phyloP scores from a whole-genome alignment of 805 yeast genomes.

The Saccharomycopsis javanensis region DNA sequence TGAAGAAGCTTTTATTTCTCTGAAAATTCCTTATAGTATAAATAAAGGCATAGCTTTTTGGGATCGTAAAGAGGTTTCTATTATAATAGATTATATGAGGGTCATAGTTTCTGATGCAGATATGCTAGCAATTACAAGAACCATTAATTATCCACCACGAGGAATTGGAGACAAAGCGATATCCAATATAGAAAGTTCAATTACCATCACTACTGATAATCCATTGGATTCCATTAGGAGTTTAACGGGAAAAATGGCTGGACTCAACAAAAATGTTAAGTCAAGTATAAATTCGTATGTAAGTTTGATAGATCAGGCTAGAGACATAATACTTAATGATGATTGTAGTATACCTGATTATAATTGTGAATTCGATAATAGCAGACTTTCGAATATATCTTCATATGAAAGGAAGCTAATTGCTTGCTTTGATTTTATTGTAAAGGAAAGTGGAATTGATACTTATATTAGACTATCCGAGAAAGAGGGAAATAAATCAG shows the following conservation, averaged over 20 bases:
- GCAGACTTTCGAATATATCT: constrained; percentile 2
- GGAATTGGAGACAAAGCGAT: constrained; percentile 57
- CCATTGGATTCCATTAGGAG: neutral
- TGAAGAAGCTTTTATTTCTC: constrained; percentile 50
- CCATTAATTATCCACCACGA: constrained; percentile 50
- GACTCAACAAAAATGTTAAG: neutral
- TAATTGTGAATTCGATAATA: neutral
- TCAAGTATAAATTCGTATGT: constrained; percentile 20
- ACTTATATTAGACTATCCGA: neutral
- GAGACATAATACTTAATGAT: constrained; percentile 23
- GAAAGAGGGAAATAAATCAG: constrained; percentile 10
- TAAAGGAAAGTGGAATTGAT: constrained; percentile 3
- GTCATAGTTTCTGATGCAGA: constrained; percentile 52
- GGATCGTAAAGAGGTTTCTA: constrained; percentile 61
- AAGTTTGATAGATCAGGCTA: constrained; percentile 24
- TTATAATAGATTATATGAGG: constrained; percentile 55
- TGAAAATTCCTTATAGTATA: constrained; percentile 53
- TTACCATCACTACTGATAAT: neutral
- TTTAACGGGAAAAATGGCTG: constrained; percentile 9
- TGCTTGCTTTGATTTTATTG: constrained; percentile 4
- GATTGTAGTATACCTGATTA: constrained; percentile 7
- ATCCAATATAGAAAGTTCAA: constrained; percentile 25
- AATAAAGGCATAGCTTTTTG: constrained; percentile 72
- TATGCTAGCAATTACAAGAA: constrained; percentile 45
- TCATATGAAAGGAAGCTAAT: neutral